Evolutionary conservation across 257 asterid genomes (phyloP).

Genomic region (Scutellaria minor): DNA sequence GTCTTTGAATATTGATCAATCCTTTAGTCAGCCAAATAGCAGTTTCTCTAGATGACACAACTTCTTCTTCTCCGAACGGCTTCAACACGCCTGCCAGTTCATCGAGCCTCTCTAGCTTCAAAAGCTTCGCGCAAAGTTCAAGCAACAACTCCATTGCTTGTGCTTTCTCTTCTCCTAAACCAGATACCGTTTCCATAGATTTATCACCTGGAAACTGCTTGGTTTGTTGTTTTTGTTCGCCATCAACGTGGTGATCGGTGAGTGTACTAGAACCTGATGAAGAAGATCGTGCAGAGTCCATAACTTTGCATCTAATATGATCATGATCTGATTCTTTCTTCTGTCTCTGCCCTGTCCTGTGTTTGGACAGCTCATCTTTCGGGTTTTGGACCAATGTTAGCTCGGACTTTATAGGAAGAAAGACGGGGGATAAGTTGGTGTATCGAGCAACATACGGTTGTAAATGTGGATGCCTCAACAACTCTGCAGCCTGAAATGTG

Average conservation of each 20-base stretch:
- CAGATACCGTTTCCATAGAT: background rate
- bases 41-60: constrained; percentile 86
- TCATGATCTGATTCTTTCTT: constrained; percentile 27
- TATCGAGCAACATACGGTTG: constrained; percentile 64
- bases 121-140: constrained; percentile 81
- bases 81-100: constrained; percentile 80
- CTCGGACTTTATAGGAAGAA: constrained; percentile 53
- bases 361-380: constrained; percentile 13
- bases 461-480: constrained; percentile 78
- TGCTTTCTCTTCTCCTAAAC: constrained; percentile 54
- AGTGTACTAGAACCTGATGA: constrained; percentile 65
- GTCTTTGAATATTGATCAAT: constrained; percentile 63
- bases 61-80: constrained; percentile 82
- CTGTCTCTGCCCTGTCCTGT: constrained; percentile 36
- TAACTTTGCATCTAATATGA: constrained; percentile 26
- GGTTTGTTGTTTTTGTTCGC: background rate
- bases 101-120: constrained; percentile 70
- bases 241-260: constrained; percentile 52
- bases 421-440: constrained; percentile 57
- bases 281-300: constrained; percentile 48
- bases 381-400: constrained; percentile 16
- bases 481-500: constrained; percentile 74
- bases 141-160: constrained; percentile 86
- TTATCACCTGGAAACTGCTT: too few relatives aligned
- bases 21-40: constrained; percentile 93